phyloP scores from a whole-genome alignment of 768 basidiomycete species.

The Agrocybe praecox region DNA sequence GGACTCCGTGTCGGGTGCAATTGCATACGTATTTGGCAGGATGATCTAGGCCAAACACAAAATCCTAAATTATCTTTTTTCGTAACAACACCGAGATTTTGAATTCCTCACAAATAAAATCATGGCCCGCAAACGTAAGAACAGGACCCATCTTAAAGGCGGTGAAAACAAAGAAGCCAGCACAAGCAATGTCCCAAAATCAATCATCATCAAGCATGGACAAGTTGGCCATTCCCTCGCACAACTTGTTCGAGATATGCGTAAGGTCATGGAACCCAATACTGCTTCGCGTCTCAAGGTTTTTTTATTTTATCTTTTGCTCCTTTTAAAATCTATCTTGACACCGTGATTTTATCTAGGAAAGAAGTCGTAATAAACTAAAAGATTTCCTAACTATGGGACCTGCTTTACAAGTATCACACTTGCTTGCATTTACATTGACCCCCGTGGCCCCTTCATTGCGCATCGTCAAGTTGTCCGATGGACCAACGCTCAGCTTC shows the following conservation, averaged over 20 bases:
- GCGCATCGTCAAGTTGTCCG: constrained; percentile 83
- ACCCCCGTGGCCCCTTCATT: constrained; percentile 85
- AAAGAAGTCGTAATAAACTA: constrained; percentile 85
- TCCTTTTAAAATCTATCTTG: background rate
- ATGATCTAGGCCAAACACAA: background rate
- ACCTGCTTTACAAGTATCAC: constrained; percentile 87
- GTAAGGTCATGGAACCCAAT: constrained; percentile 98
- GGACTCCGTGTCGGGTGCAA: background rate
- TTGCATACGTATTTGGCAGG: constrained; percentile 5
- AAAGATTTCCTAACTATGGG: constrained; percentile 95
- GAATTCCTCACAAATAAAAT: background rate
- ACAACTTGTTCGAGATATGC: constrained; percentile 89
- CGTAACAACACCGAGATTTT: background rate
- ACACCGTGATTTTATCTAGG: constrained; percentile 48
- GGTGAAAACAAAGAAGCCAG: constrained; percentile 34
- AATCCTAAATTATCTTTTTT: constrained; percentile 8
- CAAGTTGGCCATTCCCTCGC: constrained; percentile 85
- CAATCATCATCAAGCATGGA: constrained; percentile 97
- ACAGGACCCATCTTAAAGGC: constrained; percentile 80
- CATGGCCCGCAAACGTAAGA: constrained; percentile 80
- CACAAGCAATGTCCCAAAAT: constrained; percentile 63
- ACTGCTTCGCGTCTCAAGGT: constrained; percentile 93
- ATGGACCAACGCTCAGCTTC: constrained; percentile 94
- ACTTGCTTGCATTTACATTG: constrained; percentile 89
- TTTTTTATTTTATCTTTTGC: too few species aligned